These are phyloP conservation scores for Penicillium lividum DNA, from an alignment of 495 filamentous ascomycete species.

Conservation along the genomic window DNA sequence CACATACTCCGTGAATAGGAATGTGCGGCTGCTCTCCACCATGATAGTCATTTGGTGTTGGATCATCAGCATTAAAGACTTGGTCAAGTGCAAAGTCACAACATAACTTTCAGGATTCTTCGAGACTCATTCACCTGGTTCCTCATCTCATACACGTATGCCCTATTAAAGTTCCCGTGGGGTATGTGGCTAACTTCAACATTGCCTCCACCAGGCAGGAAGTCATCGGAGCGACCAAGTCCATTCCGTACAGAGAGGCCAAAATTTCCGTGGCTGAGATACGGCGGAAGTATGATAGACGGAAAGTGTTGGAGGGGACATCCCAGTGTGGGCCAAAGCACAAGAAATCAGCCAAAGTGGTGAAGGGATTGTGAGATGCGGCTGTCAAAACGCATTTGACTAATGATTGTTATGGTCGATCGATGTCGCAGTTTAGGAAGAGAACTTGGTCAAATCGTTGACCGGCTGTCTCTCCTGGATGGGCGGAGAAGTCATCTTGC, in stretches of 20 bases:
- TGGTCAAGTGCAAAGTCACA: not conserved
- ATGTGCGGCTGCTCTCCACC: conserved; percentile 43
- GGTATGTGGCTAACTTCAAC: conserved; percentile 45
- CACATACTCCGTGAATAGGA: conserved; percentile 45
- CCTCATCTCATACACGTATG: conserved; percentile 43
- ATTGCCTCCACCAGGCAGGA: conserved; percentile 43
- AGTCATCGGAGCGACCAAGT: conserved; percentile 43
- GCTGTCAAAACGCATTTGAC: conserved; percentile 43
- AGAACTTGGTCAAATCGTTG: conserved; percentile 12
- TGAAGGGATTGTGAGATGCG: conserved; percentile 38
- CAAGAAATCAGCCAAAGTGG: conserved; percentile 41
- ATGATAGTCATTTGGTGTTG: conserved; percentile 35
- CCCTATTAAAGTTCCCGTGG: conserved; percentile 43
- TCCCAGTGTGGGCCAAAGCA: conserved; percentile 49
- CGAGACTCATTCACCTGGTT: conserved; percentile 42
- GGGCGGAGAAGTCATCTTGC: conserved; percentile 2
- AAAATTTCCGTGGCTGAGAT: conserved; percentile 46
- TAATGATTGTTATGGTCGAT: conserved; percentile 46
- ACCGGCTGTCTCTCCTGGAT: conserved; percentile 31
- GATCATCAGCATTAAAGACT: not conserved
- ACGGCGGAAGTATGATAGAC: conserved; percentile 45
- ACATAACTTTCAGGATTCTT: conserved; percentile 39
- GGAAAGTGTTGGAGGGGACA: conserved; percentile 45
- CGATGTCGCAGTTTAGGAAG: conserved; percentile 1
- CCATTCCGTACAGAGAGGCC: conserved; percentile 42